These are phyloP conservation scores for Emergomyces africanus DNA, from an alignment of 2,329 filamentous ascomycete genomes.

Conservation along the genomic window DNA sequence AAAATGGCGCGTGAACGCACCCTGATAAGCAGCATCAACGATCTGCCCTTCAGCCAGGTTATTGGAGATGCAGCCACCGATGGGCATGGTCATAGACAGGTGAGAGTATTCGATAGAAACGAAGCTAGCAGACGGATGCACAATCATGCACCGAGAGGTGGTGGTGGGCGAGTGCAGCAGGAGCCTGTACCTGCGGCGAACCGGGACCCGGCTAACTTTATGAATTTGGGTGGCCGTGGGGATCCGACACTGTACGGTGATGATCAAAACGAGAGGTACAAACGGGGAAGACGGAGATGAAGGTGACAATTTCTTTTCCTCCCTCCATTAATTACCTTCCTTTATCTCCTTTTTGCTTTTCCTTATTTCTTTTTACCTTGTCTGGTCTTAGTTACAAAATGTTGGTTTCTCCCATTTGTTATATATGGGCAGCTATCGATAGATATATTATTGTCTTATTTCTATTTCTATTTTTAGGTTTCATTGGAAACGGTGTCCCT, in stretches of 20 bases:
- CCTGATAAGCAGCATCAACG: conserved; percentile 67
- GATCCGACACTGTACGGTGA: conserved; percentile 66
- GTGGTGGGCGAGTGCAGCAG: conserved; percentile 22
- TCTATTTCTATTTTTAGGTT: background rate
- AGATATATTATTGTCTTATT: background rate
- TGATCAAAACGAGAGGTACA: conserved; percentile 26
- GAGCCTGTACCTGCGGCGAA: conserved; percentile 57
- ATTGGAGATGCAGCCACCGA: conserved; percentile 38
- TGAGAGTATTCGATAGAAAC: conserved; percentile 70
- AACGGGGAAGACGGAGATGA: conserved; percentile 3
- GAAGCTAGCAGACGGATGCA: conserved; percentile 35
- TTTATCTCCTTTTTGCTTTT: background rate
- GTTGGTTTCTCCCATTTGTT: background rate
- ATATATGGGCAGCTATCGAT: background rate
- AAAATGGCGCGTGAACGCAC: conserved; percentile 75
- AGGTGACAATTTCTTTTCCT: background rate
- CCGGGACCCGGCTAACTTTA: conserved; percentile 62
- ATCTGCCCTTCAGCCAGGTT: conserved; percentile 50
- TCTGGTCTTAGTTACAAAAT: background rate
- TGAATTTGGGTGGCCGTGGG: conserved; percentile 72
- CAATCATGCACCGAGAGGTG: conserved; percentile 24
- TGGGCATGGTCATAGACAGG: conserved; percentile 22
- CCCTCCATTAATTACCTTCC: background rate
- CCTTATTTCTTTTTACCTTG: conserved; percentile 1
- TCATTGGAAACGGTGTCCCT: background rate